Evolutionary conservation across 2,329 filamentous ascomycete genomes (phyloP), one percentile per base, ranked within the genome.

Genomic region (Rhinocladiella similis): DNA sequence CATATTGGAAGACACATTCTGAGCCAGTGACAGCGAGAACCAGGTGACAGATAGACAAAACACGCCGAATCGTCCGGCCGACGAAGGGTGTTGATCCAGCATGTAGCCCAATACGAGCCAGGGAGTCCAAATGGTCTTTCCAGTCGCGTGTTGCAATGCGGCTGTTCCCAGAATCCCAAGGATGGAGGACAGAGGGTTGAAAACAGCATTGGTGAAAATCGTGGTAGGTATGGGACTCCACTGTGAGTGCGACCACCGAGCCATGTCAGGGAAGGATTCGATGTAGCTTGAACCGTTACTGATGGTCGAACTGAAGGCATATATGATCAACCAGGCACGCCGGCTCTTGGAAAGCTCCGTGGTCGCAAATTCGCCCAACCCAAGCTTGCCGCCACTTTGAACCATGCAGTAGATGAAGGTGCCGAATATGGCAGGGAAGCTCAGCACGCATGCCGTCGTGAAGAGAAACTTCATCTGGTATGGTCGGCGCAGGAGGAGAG

Each of bases 381-480:
- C 70, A 16, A 73, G 47, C 5, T 68, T 66, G 10, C 66, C 73
- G 16, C 71, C 69, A 1, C 72, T 74, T 59, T 72, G 72, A 25
- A 63, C 68, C 68, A 75, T 73, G 59, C 70, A 73, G 57, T 72
- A 74, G 22, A 76, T 72, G 62, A 74, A 72, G 12, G 73, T 57
- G 3, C 72, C 70, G 53, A 68, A 72, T 3, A 74, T 68, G 4
- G 72, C 68, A 3, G 71, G 70, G 9, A 75, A 57, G 36, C 72
- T 70, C 57, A 77, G 69, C 35, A 72, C 65, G 5, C 68, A 70
- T 59, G 78, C 78, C 67, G 77, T 70, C 63, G 70, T 73, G 67
- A 78, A n/a, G n/a, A 79, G 66, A 79, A 76, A 49, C 66, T 67
- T n/a, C 69, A 78, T 62, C 61, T 78, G 73, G 60, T 78, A 75